Evolutionary conservation across 805 yeast genomes (phyloP).

Genomic region (Wickerhamiella alocasiicola): DNA sequence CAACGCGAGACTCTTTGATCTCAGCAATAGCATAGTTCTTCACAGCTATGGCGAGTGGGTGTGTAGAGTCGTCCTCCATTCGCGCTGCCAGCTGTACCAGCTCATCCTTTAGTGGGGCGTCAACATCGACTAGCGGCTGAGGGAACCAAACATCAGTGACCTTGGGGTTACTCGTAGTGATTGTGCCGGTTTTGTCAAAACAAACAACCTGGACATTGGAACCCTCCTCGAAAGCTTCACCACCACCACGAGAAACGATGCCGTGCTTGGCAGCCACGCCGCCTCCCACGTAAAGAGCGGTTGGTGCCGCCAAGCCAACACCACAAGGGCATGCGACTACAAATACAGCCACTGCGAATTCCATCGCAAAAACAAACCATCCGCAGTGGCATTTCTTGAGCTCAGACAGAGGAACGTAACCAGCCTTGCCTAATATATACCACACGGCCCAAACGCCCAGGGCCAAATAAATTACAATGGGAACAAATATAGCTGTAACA

Average conservation of each 20-base stretch:
- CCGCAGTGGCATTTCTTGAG: conserved; percentile 1
- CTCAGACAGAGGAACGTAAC: conserved; percentile 36
- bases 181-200: conserved; percentile 96
- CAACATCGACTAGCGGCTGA: conserved; percentile 85
- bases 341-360: conserved; percentile 66
- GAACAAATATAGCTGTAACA: conserved; percentile 62
- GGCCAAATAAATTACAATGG: conserved; percentile 49
- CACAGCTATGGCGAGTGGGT: conserved; percentile 55
- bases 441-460: conserved; percentile 56
- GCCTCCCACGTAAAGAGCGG: conserved; percentile 68
- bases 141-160: conserved; percentile 36
- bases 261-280: conserved; percentile 71
- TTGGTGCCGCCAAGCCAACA: conserved; percentile 73
- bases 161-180: conserved; percentile 81
- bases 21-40: conserved; percentile 28
- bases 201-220: conserved; percentile 86
- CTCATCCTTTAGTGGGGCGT: conserved; percentile 53
- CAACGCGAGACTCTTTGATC: conserved; percentile 13
- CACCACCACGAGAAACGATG: conserved; percentile 67
- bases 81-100: conserved; percentile 32
- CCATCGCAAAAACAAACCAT: conserved; percentile 31
- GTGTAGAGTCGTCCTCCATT: conserved; percentile 51
- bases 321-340: conserved; percentile 84
- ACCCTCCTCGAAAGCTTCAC: conserved; percentile 71
- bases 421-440: conserved; percentile 45